Percentiles rank a stretch among this genome's conserved stretches.
Evolutionary conservation across 176 grass and related monocot genomes (phyloP).

Genomic region (Tillandsia fasciculata): DNA sequence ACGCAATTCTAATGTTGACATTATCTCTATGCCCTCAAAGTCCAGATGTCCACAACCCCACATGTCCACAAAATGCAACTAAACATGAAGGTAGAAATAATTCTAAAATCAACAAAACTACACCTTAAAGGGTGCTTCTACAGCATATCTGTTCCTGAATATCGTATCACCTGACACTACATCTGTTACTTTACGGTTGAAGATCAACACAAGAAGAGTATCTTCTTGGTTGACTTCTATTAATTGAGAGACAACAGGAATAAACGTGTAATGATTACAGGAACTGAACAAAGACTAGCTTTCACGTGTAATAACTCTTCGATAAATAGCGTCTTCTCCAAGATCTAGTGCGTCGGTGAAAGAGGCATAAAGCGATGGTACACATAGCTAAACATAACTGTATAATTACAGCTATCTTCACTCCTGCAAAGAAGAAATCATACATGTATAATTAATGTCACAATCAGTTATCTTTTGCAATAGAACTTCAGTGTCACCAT

Average conservation of each 20-base stretch:
- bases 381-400: constrained; percentile 44
- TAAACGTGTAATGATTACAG: not conserved
- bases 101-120: too few species aligned
- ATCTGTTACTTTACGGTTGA: too few species aligned
- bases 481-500: not conserved
- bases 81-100: too few species aligned
- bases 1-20: too few species aligned
- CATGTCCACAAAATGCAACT: too few species aligned
- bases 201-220: too few species aligned
- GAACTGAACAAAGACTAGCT: not conserved
- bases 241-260: not conserved
- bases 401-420: constrained; percentile 35
- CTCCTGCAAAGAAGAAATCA: constrained; percentile 37
- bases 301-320: constrained; percentile 38
- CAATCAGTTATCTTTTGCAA: not conserved
- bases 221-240: not conserved
- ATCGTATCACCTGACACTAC: too few species aligned
- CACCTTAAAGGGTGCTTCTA: too few species aligned
- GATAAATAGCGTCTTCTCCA: constrained; percentile 41
- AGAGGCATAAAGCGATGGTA: constrained; percentile 39
- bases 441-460: not conserved
- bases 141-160: too few species aligned
- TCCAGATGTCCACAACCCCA: too few species aligned
- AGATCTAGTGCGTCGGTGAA: constrained; percentile 29
- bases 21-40: too few species aligned